A percentile compares a stretch with the other conserved stretches of the same genome.
phyloP scores from a whole-genome alignment of 768 basidiomycete genomes.

The Leccinellum albellum region DNA sequence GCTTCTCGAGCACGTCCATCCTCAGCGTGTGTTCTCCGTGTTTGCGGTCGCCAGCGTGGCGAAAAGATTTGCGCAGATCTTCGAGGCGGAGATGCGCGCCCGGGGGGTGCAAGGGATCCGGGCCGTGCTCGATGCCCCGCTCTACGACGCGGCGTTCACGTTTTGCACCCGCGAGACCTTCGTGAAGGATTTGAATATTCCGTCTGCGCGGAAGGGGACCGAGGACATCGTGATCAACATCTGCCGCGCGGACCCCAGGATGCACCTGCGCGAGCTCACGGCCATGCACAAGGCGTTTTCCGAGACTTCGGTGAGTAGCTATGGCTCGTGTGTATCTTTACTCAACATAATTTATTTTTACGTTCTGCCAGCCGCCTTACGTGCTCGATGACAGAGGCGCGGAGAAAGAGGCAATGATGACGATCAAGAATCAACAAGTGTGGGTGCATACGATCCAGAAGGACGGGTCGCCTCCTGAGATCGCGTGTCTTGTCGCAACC shows the following conservation, averaged over 20 bases:
- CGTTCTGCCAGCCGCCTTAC: constrained; percentile 52
- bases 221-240: constrained; percentile 25
- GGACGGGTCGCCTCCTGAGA: constrained; percentile 26
- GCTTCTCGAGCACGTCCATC: constrained; percentile 10
- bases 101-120: constrained; percentile 18
- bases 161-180: constrained; percentile 49
- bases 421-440: constrained; percentile 45
- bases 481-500: constrained; percentile 71
- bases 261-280: constrained; percentile 36
- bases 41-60: constrained; percentile 54
- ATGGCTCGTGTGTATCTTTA: not conserved
- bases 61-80: constrained; percentile 42
- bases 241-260: constrained; percentile 29
- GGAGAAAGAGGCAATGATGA: constrained; percentile 43
- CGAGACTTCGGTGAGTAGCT: constrained; percentile 48
- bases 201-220: not conserved
- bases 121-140: constrained; percentile 36
- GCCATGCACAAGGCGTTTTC: constrained; percentile 55
- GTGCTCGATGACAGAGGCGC: constrained; percentile 42
- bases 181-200: not conserved
- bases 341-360: not conserved
- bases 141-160: constrained; percentile 60
- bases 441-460: constrained; percentile 56
- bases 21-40: constrained; percentile 43
- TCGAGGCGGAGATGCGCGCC: constrained; percentile 33